Percentiles rank a stretch among this genome's conserved stretches.
Conservation (phyloP, 2,329 filamentous ascomycete species). For the Colletotrichum caudatum region DNA sequence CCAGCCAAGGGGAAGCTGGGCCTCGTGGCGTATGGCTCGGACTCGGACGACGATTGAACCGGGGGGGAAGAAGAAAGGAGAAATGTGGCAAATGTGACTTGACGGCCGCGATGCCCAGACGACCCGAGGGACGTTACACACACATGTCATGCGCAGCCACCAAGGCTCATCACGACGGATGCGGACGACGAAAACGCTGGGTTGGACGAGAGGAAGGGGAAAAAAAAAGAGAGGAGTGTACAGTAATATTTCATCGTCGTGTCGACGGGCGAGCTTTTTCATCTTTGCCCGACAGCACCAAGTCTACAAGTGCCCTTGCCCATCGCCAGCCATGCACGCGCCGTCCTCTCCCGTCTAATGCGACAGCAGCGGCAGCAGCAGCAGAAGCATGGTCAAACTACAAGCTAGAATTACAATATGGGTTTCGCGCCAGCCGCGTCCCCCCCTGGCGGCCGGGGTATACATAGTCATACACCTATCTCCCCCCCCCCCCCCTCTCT, state of each 20-base stretch:
- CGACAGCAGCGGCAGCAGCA: neutral
- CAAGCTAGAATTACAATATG: conserved; percentile 37
- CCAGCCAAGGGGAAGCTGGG: conserved; percentile 50
- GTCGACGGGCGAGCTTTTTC: conserved; percentile 6
- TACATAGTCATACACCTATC: conserved; percentile 32
- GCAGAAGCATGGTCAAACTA: neutral
- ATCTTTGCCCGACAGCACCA: neutral
- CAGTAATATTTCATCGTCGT: conserved; percentile 25
- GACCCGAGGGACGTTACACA: neutral
- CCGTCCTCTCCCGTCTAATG: neutral
- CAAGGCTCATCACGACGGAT: too few relatives aligned
- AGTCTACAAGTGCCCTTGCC: conserved; percentile 29
- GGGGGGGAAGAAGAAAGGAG: too few relatives aligned
- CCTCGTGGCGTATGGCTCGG: conserved; percentile 69
- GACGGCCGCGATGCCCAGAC: neutral
- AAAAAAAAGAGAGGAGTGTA: conserved; percentile 35
- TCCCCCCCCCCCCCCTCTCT: neutral
- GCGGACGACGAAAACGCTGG: neutral
- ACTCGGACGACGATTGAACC: conserved; percentile 57
- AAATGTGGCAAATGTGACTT: too few relatives aligned
- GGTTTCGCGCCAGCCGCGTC: neutral
- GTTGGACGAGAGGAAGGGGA: neutral
- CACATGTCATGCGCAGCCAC: neutral
- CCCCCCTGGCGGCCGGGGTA: conserved; percentile 1
- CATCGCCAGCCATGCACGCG: conserved; percentile 13